Evolutionary conservation across 805 yeast species (phyloP).

Genomic region (Ogataea allantospora): DNA sequence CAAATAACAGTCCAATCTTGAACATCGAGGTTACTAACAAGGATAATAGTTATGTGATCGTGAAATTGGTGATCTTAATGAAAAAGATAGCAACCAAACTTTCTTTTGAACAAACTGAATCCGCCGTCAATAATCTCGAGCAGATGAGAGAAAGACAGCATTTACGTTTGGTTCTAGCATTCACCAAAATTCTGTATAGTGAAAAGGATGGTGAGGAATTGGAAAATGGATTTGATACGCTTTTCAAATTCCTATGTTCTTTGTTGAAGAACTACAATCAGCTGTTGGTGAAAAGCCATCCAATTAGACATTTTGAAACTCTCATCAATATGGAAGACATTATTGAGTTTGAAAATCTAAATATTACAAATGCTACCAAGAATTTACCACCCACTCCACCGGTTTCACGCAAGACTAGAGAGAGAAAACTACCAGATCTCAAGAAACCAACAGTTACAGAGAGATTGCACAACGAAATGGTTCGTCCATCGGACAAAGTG

Average conservation of each 20-base stretch:
- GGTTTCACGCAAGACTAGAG: slow-evolving; percentile 5
- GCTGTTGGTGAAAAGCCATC: slow-evolving; percentile 16
- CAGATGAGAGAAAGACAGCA: slow-evolving; percentile 28
- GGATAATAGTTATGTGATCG: slow-evolving; percentile 38
- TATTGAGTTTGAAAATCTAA: slow-evolving; percentile 21
- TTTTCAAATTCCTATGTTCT: slow-evolving; percentile 31
- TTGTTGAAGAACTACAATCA: slow-evolving; percentile 23
- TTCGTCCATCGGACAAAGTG: slow-evolving; percentile 27
- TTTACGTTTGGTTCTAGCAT: slow-evolving; percentile 32
- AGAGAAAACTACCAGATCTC: background rate
- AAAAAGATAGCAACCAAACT: slow-evolving; percentile 20
- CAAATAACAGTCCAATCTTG: slow-evolving; percentile 11
- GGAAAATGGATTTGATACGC: slow-evolving; percentile 31
- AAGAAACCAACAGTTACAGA: slow-evolving; percentile 6
- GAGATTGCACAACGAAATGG: slow-evolving; percentile 18
- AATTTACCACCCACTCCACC: slow-evolving; percentile 29
- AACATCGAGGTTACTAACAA: slow-evolving; percentile 16
- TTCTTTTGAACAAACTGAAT: slow-evolving; percentile 28
- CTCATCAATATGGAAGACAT: slow-evolving; percentile 28
- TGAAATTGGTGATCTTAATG: slow-evolving; percentile 36
- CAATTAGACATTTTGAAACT: slow-evolving; percentile 25
- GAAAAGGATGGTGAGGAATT: slow-evolving; percentile 22
- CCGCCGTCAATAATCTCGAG: slow-evolving; percentile 20
- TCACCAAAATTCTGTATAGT: slow-evolving; percentile 32
- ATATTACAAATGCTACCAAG: slow-evolving; percentile 13